Base-by-base conservation (phyloP, 2,329 filamentous ascomycete genomes). In the Dryadomyces quercus-mongolicae region DNA sequence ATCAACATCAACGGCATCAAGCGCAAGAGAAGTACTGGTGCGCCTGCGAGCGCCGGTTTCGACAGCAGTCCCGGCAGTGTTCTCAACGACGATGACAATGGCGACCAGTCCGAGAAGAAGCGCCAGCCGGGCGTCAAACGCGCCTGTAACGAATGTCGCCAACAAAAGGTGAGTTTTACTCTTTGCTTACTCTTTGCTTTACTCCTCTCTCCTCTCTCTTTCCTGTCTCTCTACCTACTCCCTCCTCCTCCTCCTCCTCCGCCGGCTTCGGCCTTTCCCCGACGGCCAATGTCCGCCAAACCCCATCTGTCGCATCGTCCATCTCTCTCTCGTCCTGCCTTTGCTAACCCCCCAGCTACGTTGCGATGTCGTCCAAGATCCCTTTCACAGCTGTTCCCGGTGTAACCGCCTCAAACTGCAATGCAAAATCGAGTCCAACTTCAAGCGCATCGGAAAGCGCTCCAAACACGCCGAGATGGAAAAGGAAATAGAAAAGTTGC, bases 401-500 rank as follows among this genome's bases (percentile, higher is more conserved):
- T 93, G 88, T 71, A 80, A 80, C 65, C 86, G 88, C 62, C 79
- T 91, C 64, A 87, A 86, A 68, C 82, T 92, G 57, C 80, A 84
- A 58, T 93, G 88, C 75, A 88, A 88, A 68, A 92, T 93, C 68
- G 86, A 92, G 68, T 87, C 85, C 63, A 89, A 90, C 68, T 92
- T 92, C 71, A 91, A 90, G 75, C 83, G 87, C 61, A 75, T 91
- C 18, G 68, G 87, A 59, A 93, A 93, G 73, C 80, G 87, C 45
- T 86, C 82, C 59, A 86, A 88, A 66, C 86, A 92, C 68, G 86
- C 86, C 63, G 87, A 91, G 70, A 91, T 91, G 86, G 86, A 89
- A 66, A 86, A 83, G 69, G 85, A 91, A 68, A 87, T 91, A 63
- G 85, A 88, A 55, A 80, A 74, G 58, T 69, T 85, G 60, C 78